These are phyloP conservation scores for Boletus reticulatus DNA, from an alignment of 768 basidiomycete genomes.

Conservation along the genomic window DNA sequence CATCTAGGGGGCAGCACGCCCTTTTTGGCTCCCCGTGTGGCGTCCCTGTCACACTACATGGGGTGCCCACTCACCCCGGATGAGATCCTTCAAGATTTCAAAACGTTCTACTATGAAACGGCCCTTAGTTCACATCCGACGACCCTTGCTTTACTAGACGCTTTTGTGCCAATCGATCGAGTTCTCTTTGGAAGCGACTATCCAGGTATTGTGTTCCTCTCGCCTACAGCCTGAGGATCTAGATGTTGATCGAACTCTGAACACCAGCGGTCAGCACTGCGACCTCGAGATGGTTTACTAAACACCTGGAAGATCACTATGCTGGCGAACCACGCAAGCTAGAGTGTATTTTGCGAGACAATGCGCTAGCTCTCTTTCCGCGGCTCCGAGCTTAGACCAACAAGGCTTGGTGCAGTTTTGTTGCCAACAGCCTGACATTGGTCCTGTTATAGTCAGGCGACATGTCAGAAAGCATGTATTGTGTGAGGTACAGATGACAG, in stretches of 20 bases:
- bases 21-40: slow-evolving; percentile 66
- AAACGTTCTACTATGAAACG: slow-evolving; percentile 71
- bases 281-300: slow-evolving; percentile 62
- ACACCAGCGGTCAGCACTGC: slow-evolving; percentile 52
- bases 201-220: slow-evolving; percentile 48
- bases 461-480: slow-evolving; percentile 19
- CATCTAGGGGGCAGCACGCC: slow-evolving; percentile 73
- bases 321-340: slow-evolving; percentile 37
- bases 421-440: background rate
- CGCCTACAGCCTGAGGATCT: background rate
- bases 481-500: slow-evolving; percentile 27
- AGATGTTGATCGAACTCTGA: background rate
- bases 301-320: slow-evolving; percentile 51
- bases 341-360: slow-evolving; percentile 44
- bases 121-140: slow-evolving; percentile 60
- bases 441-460: background rate
- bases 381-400: slow-evolving; percentile 17
- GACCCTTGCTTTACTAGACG: slow-evolving; percentile 49
- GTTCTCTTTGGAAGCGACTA: slow-evolving; percentile 76
- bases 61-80: slow-evolving; percentile 61
- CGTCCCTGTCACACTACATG: slow-evolving; percentile 66
- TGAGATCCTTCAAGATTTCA: slow-evolving; percentile 68
- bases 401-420: background rate
- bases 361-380: slow-evolving; percentile 54
- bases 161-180: slow-evolving; percentile 47